Base-by-base conservation (phyloP, 306 rosid genomes). In the Rosa lucieae region DNA sequence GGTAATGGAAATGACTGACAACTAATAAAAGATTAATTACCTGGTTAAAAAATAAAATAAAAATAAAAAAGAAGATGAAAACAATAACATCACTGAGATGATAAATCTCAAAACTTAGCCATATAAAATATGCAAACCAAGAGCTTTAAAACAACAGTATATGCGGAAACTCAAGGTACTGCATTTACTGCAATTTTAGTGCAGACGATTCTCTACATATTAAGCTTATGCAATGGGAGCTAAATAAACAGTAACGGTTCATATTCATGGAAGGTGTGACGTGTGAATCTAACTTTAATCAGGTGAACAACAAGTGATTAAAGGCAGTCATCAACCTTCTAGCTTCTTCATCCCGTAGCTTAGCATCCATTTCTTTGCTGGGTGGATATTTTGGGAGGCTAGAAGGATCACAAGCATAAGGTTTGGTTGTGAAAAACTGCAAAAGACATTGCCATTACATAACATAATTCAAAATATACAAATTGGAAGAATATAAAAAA, bases 361-460 rank as follows among this genome's bases (percentile, higher is more conserved):
- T 95, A 53, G 99, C 99, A 81, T 95, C 99, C 97, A 95, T 95
- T 92, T 95, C 99, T 88, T 95, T 95, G 85, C 97, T 90, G 81
- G 99, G 99, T 79, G 99, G 99, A 89, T 95, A 95, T 84, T 93
- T 95, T 32, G 99, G 99, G 78, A 95, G 97, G 88, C 97, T 95
- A 39, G 99, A 89, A 47, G 99, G 99, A 13, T 95, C 99, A 88
- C 99, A 95, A 40, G 99, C 98, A 84, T 95, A 90, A 13, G 98
- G 98, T 82, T 89, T 88, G 66, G 96, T 91, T 14, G 91, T 93
- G 86, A 95, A 95, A 77, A 93, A 95, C 99, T 93, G 88, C 89
- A 86, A 83, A 87, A 78, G 75, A 82, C 83, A 49, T 71, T 59
- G 82, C 52, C 67, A 39, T 52, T 49, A 74, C 23, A 40, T 43